These are phyloP conservation scores for Schizonepeta tenuifolia DNA, from an alignment of 257 asterid genomes.

Conservation along the genomic window DNA sequence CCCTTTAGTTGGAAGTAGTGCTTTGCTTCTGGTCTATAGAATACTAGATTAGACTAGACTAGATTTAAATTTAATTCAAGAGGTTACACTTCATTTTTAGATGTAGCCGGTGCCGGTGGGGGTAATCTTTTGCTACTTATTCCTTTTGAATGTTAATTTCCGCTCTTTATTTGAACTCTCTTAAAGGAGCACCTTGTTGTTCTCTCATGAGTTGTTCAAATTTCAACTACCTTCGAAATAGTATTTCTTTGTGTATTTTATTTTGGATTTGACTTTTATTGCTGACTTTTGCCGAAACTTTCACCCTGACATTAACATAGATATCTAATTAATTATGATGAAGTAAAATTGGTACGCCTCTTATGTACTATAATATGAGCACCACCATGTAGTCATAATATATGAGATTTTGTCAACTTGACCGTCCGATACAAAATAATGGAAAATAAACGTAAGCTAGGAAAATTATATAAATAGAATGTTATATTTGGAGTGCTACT, in stretches of 20 bases:
- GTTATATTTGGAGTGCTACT: too few species aligned
- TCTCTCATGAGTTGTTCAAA: background rate
- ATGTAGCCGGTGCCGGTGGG: conserved; percentile 20
- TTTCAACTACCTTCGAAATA: background rate
- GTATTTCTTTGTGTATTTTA: background rate
- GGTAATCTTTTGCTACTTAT: background rate
- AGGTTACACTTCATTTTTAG: background rate
- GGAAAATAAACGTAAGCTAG: background rate
- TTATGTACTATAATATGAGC: too few species aligned
- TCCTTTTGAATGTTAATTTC: conserved; percentile 17
- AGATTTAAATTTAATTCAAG: too few species aligned
- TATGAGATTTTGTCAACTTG: too few species aligned
- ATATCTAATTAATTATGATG: background rate
- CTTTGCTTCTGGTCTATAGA: background rate
- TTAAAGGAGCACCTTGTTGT: conserved; percentile 8
- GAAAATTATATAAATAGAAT: too few species aligned
- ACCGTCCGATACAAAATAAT: too few species aligned
- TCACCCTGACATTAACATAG: background rate
- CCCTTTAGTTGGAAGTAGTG: background rate
- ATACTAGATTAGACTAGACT: too few species aligned
- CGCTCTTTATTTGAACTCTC: background rate
- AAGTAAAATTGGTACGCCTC: background rate
- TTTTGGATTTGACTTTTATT: background rate
- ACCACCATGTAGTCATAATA: too few species aligned
- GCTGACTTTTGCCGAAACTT: background rate